Conservation (phyloP, 1,284 basidiomycete species). For the Cryptococcus sp. region DNA sequence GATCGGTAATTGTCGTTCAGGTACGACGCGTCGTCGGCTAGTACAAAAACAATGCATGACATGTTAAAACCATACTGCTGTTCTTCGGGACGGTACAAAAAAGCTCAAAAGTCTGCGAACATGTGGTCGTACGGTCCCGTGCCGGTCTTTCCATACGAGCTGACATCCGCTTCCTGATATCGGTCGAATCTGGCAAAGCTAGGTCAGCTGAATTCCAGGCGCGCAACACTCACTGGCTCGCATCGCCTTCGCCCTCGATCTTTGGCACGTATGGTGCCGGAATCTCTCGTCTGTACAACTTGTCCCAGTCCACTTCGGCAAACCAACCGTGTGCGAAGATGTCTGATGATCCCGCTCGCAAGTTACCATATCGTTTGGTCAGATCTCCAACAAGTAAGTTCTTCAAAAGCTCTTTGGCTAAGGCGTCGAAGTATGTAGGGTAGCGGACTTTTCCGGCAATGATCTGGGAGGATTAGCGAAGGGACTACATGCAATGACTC, state of each 20-base stretch:
- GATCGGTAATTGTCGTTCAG: not conserved
- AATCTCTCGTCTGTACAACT: constrained; percentile 80
- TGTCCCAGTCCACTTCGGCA: constrained; percentile 91
- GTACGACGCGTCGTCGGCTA: not conserved
- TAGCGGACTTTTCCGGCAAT: constrained; percentile 78
- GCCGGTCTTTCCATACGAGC: constrained; percentile 53
- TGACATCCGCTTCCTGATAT: constrained; percentile 54
- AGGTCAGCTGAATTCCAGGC: not conserved
- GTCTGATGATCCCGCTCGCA: constrained; percentile 87
- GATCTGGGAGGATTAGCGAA: constrained; percentile 37
- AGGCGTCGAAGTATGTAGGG: constrained; percentile 77
- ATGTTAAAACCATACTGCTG: too few relatives aligned
- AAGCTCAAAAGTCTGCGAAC: constrained; percentile 50
- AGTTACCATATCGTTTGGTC: constrained; percentile 88
- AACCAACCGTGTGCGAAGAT: constrained; percentile 98
- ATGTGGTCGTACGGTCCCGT: constrained; percentile 52
- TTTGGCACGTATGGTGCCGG: constrained; percentile 94
- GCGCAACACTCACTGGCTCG: constrained; percentile 72
- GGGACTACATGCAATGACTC: constrained; percentile 48
- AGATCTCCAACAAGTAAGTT: constrained; percentile 89
- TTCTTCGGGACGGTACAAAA: not conserved
- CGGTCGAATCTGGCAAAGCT: constrained; percentile 50
- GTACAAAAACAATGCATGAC: too few relatives aligned
- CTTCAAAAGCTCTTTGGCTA: constrained; percentile 84
- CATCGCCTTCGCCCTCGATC: constrained; percentile 80